Base-by-base conservation (phyloP, 768 basidiomycete genomes). In the Paxillus rubicundulus region DNA sequence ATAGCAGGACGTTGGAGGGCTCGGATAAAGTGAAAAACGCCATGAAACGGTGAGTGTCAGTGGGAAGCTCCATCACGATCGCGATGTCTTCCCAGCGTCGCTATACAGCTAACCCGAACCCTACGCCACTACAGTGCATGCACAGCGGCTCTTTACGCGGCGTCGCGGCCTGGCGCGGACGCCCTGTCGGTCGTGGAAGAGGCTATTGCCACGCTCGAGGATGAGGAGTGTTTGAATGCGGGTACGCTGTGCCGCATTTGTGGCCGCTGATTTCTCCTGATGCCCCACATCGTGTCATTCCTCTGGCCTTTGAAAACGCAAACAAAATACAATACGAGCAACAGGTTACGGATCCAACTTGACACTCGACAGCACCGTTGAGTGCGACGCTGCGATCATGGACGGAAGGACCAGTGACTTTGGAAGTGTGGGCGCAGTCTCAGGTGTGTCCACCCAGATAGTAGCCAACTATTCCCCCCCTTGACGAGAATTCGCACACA, bases 351-450 rank as follows among this genome's bases (percentile, higher is more conserved):
- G 91, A 4, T 89, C 90, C 2, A 92, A 92, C 65, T 71, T 92
- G 42, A 90, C 87, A 0, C 56, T 85, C 3, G 74, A 80, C n/a
- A 89, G 91, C 13, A 72, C 71, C 2, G 89, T 91, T 16, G 90
- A 92, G 70, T 92, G 90, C 59, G 90, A 92, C 59, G 89, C 90
- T 8, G 78, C 87, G 12, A 72, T 92, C 50, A 88, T 89, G 83
- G 70, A 73, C 18, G 78, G 79, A 20, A 65, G 62, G 40, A 65
- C 68, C 0, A 62, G 67, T 18, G 67, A 70, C n/a, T 92, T 87
- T 63, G 90, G 88, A 24, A 82, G 85, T 57, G 79, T 85, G 16
- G 91, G 87, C 40, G 90, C 89, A 3, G 75, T 87, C 27, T 75
- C 84, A 65, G 87, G 88, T 85, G 60, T 37, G 59, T 59, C 18